Base-by-base conservation (phyloP, 495 filamentous ascomycete species). In the Talaromyces borbonicus region DNA sequence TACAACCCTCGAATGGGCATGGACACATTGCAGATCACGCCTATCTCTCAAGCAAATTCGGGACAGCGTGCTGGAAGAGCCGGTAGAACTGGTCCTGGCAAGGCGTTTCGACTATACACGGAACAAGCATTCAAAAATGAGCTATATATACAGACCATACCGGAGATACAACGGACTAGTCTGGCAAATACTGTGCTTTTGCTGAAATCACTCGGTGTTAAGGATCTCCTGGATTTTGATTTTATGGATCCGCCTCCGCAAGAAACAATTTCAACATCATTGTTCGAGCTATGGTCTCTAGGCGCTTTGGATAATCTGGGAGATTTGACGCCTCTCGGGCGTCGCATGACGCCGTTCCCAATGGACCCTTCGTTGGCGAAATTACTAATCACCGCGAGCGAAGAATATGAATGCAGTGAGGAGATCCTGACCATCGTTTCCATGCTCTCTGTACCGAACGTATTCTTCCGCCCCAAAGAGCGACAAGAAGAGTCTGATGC, bases 191-290 rank as follows among this genome's bases (percentile, higher is more conserved):
- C 90, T 0, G 90, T 97, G 2, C 71, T 99, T 9, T 74, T 99
- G 8, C 71, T 99, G 39, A 99, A 99, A 58, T 95, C 88, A 1
- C 71, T 99, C 6, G 90, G 90, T 2, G 92, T 99, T 22, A 89
- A 84, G 57, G 89, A 99, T 53, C 72, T 99, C 14, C 69, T 99
- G 2, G 93, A 99, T 54, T 99, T 99, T 54, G 89, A 97, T 58
- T 99, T 99, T 55, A 95, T 99, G 89, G 93, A 99, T 52, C 92
- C 93, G 0, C 93, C 93, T 5, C 92, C 93, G 0, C 93, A 99
- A 63, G 93, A 99, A 50, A 95, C 89, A 4, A 99, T 99, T 54
- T 87, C 87, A 7, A 99, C 93, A 0, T 95, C 88, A 1, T 75
- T 99, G 2, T 99, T 97, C 70, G 93, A 99, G 56, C 79, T 99